Evolutionary conservation across 176 grass and related monocot genomes (phyloP).

Genomic region (Avena atlantica): DNA sequence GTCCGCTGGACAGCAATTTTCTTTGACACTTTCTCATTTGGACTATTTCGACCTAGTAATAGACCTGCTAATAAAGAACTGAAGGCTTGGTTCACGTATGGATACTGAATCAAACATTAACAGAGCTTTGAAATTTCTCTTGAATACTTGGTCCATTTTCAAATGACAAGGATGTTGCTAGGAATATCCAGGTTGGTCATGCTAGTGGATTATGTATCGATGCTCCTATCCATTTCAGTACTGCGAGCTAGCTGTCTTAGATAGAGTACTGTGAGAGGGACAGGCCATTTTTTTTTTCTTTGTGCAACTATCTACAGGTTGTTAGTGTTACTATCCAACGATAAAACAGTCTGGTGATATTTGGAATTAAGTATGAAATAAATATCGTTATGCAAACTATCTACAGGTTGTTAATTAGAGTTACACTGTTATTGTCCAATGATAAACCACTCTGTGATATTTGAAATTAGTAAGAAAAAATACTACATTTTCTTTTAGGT

Average conservation of each 20-base stretch:
- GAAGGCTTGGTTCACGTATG: slow-evolving; percentile 1
- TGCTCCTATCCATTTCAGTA: not conserved
- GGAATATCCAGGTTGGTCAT: not conserved
- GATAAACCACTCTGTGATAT: not conserved
- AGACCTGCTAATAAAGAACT: not conserved
- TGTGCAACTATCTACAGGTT: not conserved
- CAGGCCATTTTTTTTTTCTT: too few relatives aligned
- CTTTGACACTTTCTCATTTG: not conserved
- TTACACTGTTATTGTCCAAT: not conserved
- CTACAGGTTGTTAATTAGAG: not conserved
- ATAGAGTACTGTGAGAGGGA: not conserved
- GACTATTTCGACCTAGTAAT: not conserved
- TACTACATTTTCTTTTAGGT: too few relatives aligned
- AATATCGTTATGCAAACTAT: not conserved
- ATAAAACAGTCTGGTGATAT: not conserved
- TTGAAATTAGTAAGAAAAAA: not conserved
- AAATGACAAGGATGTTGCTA: not conserved
- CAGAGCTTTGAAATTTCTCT: slow-evolving; percentile 27
- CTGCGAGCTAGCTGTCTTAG: slow-evolving; percentile 18
- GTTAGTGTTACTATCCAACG: not conserved
- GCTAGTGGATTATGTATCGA: not conserved
- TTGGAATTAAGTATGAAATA: not conserved
- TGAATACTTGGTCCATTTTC: slow-evolving; percentile 15
- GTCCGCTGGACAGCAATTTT: not conserved
- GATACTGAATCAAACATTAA: slow-evolving; percentile 6